Evolutionary conservation across 305 asterid species (phyloP), one percentile per base, ranked within the genome.

Genomic region (Fraxinus sp.): DNA sequence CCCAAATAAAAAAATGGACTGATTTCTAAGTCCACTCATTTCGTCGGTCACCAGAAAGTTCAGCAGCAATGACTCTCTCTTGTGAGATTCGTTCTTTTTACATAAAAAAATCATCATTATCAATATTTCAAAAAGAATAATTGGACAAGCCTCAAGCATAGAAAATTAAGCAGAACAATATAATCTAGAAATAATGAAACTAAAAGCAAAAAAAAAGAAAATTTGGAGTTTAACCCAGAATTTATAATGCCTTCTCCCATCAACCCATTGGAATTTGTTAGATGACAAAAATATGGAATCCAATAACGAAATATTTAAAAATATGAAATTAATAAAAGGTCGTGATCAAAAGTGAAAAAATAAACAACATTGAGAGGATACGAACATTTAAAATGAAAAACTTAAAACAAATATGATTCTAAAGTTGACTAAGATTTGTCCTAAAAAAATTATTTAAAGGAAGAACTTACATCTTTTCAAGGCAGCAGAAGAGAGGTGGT

Each of bases 401-500:
- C 39, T 5, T 68, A 46, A 10, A 28, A 14, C 39, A 70, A 28
- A 70, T 70, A 32, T 28, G 76, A 70, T 70, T 14, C 26, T 32
- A 72, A 72, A 72, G 28, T 72, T 72, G 46, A 35, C 39, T n/a
- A n/a, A 33, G 26, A 72, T 35, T 64, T 3, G 16, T 64, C 32
- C 14, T 9, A 22, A 22, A 24, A 20, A 64, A 22, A 9, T 24
- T 24, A 22, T 35, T 52, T 76, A 30, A 57, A 83, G 35, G 79
- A 5, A 80, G 80, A 77, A 81, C 86, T 80, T 80, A 80, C 85
- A 72, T 16, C 62, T 82, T 85, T 88, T 91, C 75, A 87, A 82
- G 74, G 94, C 81, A 79, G 94, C 89, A 68, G 86, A 84, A 83
- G 91, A 82, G 77, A 81, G 32, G 77, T 77, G 36, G 75, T 85